Evolutionary conservation across 257 asterid species (phyloP), one percentile per base, ranked within the genome.

Genomic region (Knoxia roxburghii): DNA sequence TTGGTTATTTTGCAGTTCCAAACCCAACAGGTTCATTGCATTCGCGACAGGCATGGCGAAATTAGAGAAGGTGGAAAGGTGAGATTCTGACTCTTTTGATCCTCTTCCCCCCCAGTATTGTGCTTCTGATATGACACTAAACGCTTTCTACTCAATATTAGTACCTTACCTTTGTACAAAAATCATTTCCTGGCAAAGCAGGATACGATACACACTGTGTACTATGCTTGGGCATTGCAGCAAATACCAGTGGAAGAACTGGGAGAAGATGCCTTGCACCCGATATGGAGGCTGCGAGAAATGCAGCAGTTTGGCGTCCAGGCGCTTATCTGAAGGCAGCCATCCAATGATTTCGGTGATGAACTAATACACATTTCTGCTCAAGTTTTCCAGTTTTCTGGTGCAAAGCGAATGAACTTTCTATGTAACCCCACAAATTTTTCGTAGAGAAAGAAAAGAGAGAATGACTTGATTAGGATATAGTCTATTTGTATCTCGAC

Each of bases 211-310:
- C 95, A 94, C 57, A 94, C 98, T 0, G 92, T 94, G 23, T 87
- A 82, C 70, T 90, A 94, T 68, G 93, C 89, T 30, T 94, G 99
- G 99, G 99, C 99, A 0, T 88, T 94, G 98, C 96, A 88, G 79
- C 96, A 84, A 80, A 72, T 90, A 60, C 90, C 83, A 49, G 88
- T 82, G 3, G 97, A 90, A 80, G 97, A 90, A 75, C 74, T 76
- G 12, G 96, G 88, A 48, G 88, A 84, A 17, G 96, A 82, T 24
- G 89, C 87, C 55, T 71, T 84, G 23, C 74, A 74, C 77, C 89
- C 97, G 13, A 79, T 84, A 66, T 94, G 98, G 99, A 89, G 83
- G 89, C 96, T 94, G 56, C 74, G 89, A 71, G 99, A 94, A 84
- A 87, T 94, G 93, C 96, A 90, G 77, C 96, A 89, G 70, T 77